Conservation (phyloP, 257 asterid species). For the Salvia splendens region DNA sequence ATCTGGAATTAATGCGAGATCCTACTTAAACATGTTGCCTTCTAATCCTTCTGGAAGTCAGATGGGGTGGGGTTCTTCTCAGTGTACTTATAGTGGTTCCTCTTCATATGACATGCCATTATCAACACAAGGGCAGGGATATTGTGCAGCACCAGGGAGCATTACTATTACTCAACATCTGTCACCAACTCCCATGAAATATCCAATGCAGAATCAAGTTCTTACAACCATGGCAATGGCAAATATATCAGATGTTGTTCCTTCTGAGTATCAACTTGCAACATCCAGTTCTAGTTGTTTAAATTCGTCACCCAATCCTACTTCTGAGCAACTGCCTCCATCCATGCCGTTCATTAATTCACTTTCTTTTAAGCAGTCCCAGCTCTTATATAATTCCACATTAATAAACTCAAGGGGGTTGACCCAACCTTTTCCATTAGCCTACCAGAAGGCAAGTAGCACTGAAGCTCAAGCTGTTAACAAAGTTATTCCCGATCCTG, state of each 20-base stretch:
- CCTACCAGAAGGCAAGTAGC: constrained; percentile 44
- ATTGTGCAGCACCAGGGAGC: constrained; percentile 41
- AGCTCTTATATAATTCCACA: constrained; percentile 42
- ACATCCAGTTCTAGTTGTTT: constrained; percentile 40
- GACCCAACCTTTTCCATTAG: constrained; percentile 40
- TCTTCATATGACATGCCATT: constrained; percentile 39
- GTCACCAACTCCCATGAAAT: constrained; percentile 33
- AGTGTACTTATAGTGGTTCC: constrained; percentile 33
- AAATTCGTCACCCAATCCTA: constrained; percentile 32
- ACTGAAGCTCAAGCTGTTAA: constrained; percentile 39
- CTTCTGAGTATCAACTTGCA: constrained; percentile 38
- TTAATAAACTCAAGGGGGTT: constrained; percentile 39
- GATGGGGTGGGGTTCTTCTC: constrained; percentile 45
- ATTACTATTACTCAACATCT: constrained; percentile 39
- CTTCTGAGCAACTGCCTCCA: constrained; percentile 39
- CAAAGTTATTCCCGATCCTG: constrained; percentile 41
- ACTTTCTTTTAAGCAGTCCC: constrained; percentile 40
- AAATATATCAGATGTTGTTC: constrained; percentile 36
- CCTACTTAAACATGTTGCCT: constrained; percentile 37
- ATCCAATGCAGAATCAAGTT: constrained; percentile 40
- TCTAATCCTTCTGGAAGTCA: constrained; percentile 48
- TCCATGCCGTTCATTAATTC: constrained; percentile 35
- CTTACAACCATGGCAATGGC: constrained; percentile 31
- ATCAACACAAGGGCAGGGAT: constrained; percentile 48
- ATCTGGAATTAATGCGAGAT: constrained; percentile 37